phyloP scores from a whole-genome alignment of 2,329 filamentous ascomycete species.

The Fusarium palustre region DNA sequence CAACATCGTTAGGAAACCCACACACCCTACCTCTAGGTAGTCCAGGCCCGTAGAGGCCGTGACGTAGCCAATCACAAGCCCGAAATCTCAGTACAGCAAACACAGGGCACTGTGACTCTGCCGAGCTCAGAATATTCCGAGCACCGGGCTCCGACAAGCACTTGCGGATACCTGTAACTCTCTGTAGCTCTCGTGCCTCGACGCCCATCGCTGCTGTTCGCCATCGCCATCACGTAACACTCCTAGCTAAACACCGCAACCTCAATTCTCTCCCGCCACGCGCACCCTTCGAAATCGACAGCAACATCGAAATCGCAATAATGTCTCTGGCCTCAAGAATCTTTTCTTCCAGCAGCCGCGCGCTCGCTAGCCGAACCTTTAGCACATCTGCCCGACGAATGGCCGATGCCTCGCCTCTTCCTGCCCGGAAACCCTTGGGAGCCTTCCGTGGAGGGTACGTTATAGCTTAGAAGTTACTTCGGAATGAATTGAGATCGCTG shows the following conservation, averaged over 20 bases:
- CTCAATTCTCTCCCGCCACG: conserved; percentile 9
- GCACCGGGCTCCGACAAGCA: conserved; percentile 35
- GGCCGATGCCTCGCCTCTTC: conserved; percentile 60
- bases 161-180: conserved; percentile 2
- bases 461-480: neutral
- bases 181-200: conserved; percentile 32
- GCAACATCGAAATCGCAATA: conserved; percentile 30
- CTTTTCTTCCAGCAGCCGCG: conserved; percentile 56
- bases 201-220: conserved; percentile 39
- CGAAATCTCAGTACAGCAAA: conserved; percentile 25
- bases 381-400: conserved; percentile 63
- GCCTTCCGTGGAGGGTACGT: conserved; percentile 72
- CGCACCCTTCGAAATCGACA: neutral
- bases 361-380: conserved; percentile 57
- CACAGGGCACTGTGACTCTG: conserved; percentile 13
- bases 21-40: conserved; percentile 18
- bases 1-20: conserved; percentile 37
- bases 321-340: conserved; percentile 61
- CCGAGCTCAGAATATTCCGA: conserved; percentile 48
- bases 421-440: conserved; percentile 69
- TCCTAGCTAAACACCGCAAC: conserved; percentile 32
- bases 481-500: conserved; percentile 9
- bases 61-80: conserved; percentile 46
- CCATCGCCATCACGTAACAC: conserved; percentile 29
- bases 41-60: conserved; percentile 30